A percentile compares a stretch with the other conserved stretches of the same genome.
phyloP scores from a whole-genome alignment of 2,329 filamentous ascomycete genomes.

The Fusarium caatingaense region DNA sequence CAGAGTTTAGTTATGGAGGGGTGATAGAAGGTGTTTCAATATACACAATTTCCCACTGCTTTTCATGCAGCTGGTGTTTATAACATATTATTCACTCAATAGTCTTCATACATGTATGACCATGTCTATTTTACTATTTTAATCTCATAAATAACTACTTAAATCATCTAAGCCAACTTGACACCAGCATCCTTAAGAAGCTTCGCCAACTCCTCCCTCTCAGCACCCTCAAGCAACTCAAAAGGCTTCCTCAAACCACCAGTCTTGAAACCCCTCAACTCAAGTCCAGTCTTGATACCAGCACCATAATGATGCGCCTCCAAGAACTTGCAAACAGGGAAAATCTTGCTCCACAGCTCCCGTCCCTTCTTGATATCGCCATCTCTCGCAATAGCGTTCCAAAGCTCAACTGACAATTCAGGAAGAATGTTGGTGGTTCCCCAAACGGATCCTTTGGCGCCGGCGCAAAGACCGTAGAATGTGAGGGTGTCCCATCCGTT shows the following conservation, averaged over 20 bases:
- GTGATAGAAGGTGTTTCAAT: too few species aligned
- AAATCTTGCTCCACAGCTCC: conserved; percentile 61
- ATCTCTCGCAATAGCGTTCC: conserved; percentile 55
- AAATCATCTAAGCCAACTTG: conserved; percentile 23
- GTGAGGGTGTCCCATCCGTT: conserved; percentile 66
- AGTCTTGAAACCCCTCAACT: conserved; percentile 58
- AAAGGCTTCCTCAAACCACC: conserved; percentile 63
- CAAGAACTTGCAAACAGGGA: conserved; percentile 62
- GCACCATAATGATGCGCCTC: conserved; percentile 60
- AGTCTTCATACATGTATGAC: neutral
- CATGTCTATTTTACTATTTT: conserved; percentile 13
- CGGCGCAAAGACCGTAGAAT: conserved; percentile 63
- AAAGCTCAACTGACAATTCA: conserved; percentile 60
- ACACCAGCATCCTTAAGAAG: conserved; percentile 55
- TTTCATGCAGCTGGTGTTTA: too few species aligned
- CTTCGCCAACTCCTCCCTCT: conserved; percentile 50
- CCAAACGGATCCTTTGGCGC: conserved; percentile 62
- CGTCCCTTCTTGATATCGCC: conserved; percentile 56
- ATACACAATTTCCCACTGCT: too few species aligned
- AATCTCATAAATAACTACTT: neutral
- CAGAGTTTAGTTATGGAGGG: conserved; percentile 32
- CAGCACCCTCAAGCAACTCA: conserved; percentile 48
- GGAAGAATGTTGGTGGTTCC: conserved; percentile 63
- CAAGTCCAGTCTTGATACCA: conserved; percentile 62
- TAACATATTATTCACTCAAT: fast-evolving